Conservation (phyloP, 495 filamentous ascomycete species). For the Cercophora samala region DNA sequence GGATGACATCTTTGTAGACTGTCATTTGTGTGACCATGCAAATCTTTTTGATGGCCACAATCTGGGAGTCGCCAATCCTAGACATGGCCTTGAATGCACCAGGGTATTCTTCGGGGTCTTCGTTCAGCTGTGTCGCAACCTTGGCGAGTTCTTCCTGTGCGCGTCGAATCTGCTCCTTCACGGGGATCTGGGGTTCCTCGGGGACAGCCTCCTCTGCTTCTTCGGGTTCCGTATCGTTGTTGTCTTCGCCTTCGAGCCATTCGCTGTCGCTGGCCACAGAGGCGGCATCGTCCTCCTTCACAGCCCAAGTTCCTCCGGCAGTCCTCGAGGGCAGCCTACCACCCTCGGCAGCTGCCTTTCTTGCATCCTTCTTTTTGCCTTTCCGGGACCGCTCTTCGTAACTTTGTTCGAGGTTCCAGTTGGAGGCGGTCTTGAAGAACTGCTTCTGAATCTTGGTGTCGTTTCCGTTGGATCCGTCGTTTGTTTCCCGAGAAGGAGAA, state of each 20-base stretch:
- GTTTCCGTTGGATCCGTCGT: conserved; percentile 21
- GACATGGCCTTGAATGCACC: conserved; percentile 72
- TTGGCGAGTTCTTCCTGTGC: conserved; percentile 91
- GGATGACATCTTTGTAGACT: conserved; percentile 94
- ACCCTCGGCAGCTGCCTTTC: conserved; percentile 35
- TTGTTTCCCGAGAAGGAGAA: conserved; percentile 39
- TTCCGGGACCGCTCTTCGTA: conserved; percentile 82
- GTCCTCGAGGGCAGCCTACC: conserved; percentile 81
- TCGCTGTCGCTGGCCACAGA: conserved; percentile 51
- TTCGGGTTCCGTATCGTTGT: conserved; percentile 41
- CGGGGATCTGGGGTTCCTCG: conserved; percentile 59
- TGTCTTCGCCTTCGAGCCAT: conserved; percentile 51
- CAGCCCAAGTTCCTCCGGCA: conserved; percentile 62
- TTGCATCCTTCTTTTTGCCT: conserved; percentile 66
- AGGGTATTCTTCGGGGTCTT: conserved; percentile 88
- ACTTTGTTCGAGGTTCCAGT: conserved; percentile 86
- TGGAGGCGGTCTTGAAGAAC: conserved; percentile 46
- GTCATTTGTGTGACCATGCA: conserved; percentile 80
- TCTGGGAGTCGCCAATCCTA: conserved; percentile 65
- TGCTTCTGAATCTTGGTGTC: conserved; percentile 40
- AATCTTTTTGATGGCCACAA: conserved; percentile 75
- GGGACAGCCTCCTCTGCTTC: conserved; percentile 35
- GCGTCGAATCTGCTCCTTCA: conserved; percentile 72
- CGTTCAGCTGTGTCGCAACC: conserved; percentile 76
- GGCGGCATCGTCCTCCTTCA: conserved; percentile 46